Evolutionary conservation across 2,329 filamentous ascomycete species (phyloP), one percentile per base, ranked within the genome.

Genomic region (Paramyrothecium roridum): DNA sequence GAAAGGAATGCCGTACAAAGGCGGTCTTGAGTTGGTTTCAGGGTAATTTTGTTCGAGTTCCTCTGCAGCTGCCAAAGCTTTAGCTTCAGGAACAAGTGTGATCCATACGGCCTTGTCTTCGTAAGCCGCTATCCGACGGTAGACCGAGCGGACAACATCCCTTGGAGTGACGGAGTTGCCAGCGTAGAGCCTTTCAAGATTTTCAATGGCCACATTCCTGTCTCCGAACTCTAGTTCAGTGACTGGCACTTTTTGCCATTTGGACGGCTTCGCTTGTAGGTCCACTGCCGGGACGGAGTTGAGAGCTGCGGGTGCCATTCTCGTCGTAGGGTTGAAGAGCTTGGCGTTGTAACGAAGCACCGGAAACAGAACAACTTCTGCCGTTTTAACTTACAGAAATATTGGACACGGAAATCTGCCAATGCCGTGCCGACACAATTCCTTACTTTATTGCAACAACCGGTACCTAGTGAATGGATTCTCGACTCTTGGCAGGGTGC

Each of bases 1-100:
- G 59, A 85, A 85, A 0, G 82, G 82, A 2, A 85, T 71, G 16
- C 82, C 82, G 56, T 78, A 84, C 1, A 85, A 72, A 8, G 80
- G 78, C 21, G 56, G 56, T 21, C 48, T 46, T 30, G 52, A 50
- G 21, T 20, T 30, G n/a, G 46, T 23, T 2, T 52, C 52, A 17
- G 48, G 34, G 26, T 54, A 54, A 10, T 47, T 8, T 46, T 47
- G 19, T 16, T 11, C 43, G 4, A 56, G n/a, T 17, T 43, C 6
- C 21, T 51, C 33, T 8, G 54, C 52, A 10, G 46, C 40, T 7
- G 46, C 37, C 47, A 56, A 22, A 23, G 52, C 54, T n/a, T 56
- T 47, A 8, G 34, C 19, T 37, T 56, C 54, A 8, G 54, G 54
- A 13, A 53, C 52, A 16, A 56, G 33, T 2, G 52, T 52, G 54